phyloP scores from a whole-genome alignment of 805 yeast species.

The Starmera pachycereana region DNA sequence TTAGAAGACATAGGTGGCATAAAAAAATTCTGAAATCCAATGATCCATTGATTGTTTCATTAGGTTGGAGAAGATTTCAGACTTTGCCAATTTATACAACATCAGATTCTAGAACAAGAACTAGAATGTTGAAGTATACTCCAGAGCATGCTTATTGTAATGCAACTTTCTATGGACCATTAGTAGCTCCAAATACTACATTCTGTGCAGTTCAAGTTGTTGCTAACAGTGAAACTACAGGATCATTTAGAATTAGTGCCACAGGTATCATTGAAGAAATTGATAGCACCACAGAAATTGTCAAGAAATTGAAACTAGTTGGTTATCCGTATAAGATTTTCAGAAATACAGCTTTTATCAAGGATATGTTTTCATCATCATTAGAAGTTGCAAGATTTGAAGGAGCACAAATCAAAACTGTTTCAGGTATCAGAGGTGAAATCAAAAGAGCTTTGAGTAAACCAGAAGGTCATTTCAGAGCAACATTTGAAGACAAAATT shows the following conservation, averaged over 20 bases:
- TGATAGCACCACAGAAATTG: constrained; percentile 82
- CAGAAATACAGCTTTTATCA: constrained; percentile 93
- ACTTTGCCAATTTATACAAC: constrained; percentile 94
- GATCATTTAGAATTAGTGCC: constrained; percentile 89
- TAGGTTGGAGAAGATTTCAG: constrained; percentile 99
- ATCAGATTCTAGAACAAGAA: constrained; percentile 94
- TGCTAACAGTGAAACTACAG: constrained; percentile 73
- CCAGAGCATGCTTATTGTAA: constrained; percentile 97
- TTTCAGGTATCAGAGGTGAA: constrained; percentile 95
- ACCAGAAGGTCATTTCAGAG: constrained; percentile 94
- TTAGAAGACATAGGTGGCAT: constrained; percentile 99
- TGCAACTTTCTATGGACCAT: constrained; percentile 94
- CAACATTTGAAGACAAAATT: constrained; percentile 93
- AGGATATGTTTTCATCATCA: constrained; percentile 89
- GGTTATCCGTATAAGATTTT: constrained; percentile 92
- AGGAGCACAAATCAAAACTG: constrained; percentile 95
- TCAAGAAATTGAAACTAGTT: constrained; percentile 87
- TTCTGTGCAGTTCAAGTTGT: constrained; percentile 92
- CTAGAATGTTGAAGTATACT: constrained; percentile 94
- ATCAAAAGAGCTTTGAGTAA: constrained; percentile 88
- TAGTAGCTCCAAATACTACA: constrained; percentile 95
- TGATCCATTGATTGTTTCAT: constrained; percentile 86
- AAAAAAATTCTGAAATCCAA: constrained; percentile 89
- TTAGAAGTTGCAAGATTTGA: constrained; percentile 96
- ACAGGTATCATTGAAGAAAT: constrained; percentile 95